Evolutionary conservation across 1,284 basidiomycete genomes (phyloP), one percentile per base, ranked within the genome.

Genomic region (Ceratobasidium sp.): DNA sequence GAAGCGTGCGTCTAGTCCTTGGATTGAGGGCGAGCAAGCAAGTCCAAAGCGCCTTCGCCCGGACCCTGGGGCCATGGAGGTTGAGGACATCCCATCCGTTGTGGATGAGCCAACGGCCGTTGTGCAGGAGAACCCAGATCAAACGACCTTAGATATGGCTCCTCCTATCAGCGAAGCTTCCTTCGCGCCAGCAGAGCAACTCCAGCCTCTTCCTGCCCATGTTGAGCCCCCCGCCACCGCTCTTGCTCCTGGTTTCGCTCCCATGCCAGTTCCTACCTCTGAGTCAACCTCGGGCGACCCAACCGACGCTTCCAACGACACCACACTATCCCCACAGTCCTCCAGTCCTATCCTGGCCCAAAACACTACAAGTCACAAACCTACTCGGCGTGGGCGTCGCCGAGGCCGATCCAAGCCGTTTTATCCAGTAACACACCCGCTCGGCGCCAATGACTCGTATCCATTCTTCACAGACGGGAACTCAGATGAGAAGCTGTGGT

Each of bases 371-470:
- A 12, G 2, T n/a, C 44, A 26, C 70, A 23, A 48, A 23, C 12
- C 28, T 52, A 28, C 23, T 12, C 28, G 23, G 23, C 70, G 56
- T 9, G 57, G 42, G n/a, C 68, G 52, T 3, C 50, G 56, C 6
- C 52, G 68, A 17, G 40, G 10, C 42, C 71, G 71, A n/a, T 46
- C 50, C 9, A 74, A 74, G 38, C 42, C 71, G 13, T 64, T n/a
- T 3, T 74, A 38, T 33, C 59, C 71, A 17, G 28, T 26, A 13
- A 61, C 59, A 9, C 71, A 74, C 33, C 71, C 71, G 17, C 59
- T 74, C n/a, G 42, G 71, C 38, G 71, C 71, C 28, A 48, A 74
- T 13, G 71, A 74, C 28, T 54, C 61, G 33, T 74, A 74, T 23
- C 71, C 71, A 15, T 67, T 67, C 65, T 67, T 67, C 13, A 54